Conservation (phyloP, 129 eudicot species). For the Deinandra increscens region DNA sequence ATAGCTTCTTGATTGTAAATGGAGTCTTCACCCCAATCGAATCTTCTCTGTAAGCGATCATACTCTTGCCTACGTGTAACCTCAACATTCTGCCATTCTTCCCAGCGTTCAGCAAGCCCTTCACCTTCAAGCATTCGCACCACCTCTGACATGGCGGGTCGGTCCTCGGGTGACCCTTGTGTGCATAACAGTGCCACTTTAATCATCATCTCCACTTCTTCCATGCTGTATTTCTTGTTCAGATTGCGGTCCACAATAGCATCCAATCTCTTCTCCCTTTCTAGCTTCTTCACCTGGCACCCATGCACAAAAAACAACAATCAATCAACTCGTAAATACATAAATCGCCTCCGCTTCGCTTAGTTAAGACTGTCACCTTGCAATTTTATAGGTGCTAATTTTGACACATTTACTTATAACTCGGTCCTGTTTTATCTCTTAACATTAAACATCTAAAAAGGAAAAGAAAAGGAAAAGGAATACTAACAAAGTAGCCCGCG, state of each 20-base stretch:
- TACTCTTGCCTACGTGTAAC: slow-evolving; percentile 76
- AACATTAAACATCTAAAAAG: no score
- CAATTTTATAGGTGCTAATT: no score
- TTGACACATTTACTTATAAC: no score
- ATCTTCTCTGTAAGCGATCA: slow-evolving; percentile 86
- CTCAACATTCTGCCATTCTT: slow-evolving; percentile 88
- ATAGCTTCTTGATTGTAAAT: slow-evolving; percentile 72
- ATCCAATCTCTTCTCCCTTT: slow-evolving; percentile 73
- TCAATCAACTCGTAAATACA: background rate
- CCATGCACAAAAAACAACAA: background rate
- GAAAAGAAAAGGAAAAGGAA: no score
- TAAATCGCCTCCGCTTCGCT: no score
- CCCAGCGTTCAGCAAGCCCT: slow-evolving; percentile 98
- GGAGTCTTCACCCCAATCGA: slow-evolving; percentile 93
- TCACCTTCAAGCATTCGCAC: slow-evolving; percentile 97
- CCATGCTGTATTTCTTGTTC: slow-evolving; percentile 40
- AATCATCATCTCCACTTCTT: slow-evolving; percentile 94
- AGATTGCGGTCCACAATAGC: slow-evolving; percentile 75
- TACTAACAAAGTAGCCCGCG: no score
- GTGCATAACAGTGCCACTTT: slow-evolving; percentile 93
- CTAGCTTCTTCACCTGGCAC: slow-evolving; percentile 78
- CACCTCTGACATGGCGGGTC: slow-evolving; percentile 95
- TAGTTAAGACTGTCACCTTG: no score
- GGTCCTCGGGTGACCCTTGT: slow-evolving; percentile 85
- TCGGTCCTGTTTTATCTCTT: no score